A percentile compares a stretch with the other conserved stretches of the same genome.
Conservation (phyloP, 2,329 filamentous ascomycete species). For the Diatrype stigma region DNA sequence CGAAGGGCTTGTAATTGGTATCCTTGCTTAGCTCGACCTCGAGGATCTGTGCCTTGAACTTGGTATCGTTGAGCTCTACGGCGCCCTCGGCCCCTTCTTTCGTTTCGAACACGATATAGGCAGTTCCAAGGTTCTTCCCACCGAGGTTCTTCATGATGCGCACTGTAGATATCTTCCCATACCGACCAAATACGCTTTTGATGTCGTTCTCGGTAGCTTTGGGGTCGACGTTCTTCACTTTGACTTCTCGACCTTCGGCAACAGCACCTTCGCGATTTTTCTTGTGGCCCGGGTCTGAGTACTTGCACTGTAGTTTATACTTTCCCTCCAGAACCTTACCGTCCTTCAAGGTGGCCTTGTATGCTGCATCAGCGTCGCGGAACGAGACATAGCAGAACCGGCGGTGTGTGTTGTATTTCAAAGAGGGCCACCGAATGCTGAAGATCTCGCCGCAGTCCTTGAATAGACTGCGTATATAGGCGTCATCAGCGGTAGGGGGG, state of each 20-base stretch:
- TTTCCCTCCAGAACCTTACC: conserved; percentile 64
- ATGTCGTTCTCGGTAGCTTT: conserved; percentile 64
- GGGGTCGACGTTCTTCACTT: conserved; percentile 66
- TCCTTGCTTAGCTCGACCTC: conserved; percentile 59
- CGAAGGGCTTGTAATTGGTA: conserved; percentile 52
- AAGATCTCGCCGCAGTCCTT: conserved; percentile 75
- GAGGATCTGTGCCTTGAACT: conserved; percentile 64
- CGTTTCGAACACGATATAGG: conserved; percentile 72
- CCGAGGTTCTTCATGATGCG: conserved; percentile 65
- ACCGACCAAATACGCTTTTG: conserved; percentile 65
- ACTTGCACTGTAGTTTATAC: conserved; percentile 69
- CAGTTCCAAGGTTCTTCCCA: conserved; percentile 71
- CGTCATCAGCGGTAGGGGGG: conserved; percentile 69
- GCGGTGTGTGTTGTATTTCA: conserved; percentile 83
- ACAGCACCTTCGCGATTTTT: conserved; percentile 75
- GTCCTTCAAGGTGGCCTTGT: conserved; percentile 68
- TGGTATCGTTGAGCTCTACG: conserved; percentile 66
- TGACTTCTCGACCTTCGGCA: conserved; percentile 83
- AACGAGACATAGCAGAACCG: conserved; percentile 98
- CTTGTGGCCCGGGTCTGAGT: conserved; percentile 77
- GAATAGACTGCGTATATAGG: conserved; percentile 65
- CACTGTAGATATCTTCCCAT: conserved; percentile 69
- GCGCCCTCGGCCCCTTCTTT: conserved; percentile 65
- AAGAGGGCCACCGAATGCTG: conserved; percentile 81
- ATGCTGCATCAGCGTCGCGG: conserved; percentile 61